Evolutionary conservation across 768 basidiomycete species (phyloP).

Genomic region (Nevesoporus exiguus): DNA sequence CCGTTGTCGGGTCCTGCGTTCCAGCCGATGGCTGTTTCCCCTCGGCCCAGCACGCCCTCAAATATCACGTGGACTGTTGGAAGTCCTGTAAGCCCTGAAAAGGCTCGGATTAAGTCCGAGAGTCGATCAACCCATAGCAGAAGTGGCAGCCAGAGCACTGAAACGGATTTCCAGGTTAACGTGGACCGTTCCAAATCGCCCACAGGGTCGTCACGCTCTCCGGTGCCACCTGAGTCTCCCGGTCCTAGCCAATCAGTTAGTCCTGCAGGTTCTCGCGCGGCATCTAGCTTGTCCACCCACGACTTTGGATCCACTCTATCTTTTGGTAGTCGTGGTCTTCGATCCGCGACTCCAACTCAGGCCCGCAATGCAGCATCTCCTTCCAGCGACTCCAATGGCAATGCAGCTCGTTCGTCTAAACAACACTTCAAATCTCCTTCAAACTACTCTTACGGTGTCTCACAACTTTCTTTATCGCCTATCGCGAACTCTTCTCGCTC

Average conservation of each 20-base stretch:
- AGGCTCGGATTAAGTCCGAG: conserved; percentile 29
- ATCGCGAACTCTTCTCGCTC: conserved; percentile 73
- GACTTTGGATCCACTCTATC: conserved; percentile 49
- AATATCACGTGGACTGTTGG: conserved; percentile 66
- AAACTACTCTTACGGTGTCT: conserved; percentile 49
- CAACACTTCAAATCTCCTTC: conserved; percentile 46
- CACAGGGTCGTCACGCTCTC: conserved; percentile 51
- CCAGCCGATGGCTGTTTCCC: conserved; percentile 56
- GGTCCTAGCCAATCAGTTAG: conserved; percentile 36
- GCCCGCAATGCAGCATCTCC: conserved; percentile 51
- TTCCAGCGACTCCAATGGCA: conserved; percentile 34
- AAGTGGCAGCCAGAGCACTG: conserved; percentile 56
- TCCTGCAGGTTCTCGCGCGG: conserved; percentile 39
- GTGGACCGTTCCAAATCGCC: conserved; percentile 40
- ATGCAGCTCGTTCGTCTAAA: conserved; percentile 51
- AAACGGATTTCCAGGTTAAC: conserved; percentile 23
- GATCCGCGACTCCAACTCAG: conserved; percentile 71
- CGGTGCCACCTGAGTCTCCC: conserved; percentile 60
- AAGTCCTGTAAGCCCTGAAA: conserved; percentile 33
- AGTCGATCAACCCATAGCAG: conserved; percentile 43
- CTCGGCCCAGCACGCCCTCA: conserved; percentile 60
- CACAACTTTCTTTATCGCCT: conserved; percentile 65
- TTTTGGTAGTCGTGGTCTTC: conserved; percentile 38
- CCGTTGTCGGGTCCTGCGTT: conserved; percentile 60
- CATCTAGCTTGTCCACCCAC: conserved; percentile 46